phyloP scores from a whole-genome alignment of 2,329 filamentous ascomycete genomes.

The Phyllosticta citribraziliensis region DNA sequence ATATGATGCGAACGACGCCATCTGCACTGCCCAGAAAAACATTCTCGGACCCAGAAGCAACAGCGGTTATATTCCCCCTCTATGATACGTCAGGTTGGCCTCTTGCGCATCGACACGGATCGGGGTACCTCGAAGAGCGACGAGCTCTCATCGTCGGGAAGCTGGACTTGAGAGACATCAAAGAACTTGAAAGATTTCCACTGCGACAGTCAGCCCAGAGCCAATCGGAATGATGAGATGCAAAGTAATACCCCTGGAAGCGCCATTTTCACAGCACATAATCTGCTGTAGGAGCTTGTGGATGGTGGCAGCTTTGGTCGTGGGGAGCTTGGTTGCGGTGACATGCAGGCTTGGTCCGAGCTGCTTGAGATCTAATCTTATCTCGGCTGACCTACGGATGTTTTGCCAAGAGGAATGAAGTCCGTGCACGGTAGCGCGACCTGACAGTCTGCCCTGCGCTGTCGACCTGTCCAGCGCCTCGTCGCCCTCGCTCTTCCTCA shows the following conservation, averaged over 20 bases:
- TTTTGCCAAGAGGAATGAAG: not conserved
- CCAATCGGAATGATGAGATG: not conserved
- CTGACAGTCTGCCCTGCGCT: not conserved
- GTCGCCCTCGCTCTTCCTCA: not conserved
- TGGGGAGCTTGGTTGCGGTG: not conserved
- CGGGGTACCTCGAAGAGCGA: slow-evolving; percentile 65
- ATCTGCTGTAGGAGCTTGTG: not conserved
- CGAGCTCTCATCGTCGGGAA: slow-evolving; percentile 68
- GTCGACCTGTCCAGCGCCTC: not conserved
- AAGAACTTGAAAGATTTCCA: slow-evolving; percentile 99
- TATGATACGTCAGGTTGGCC: slow-evolving; percentile 22
- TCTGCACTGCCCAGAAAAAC: slow-evolving; percentile 81
- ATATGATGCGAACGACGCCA: slow-evolving; percentile 80
- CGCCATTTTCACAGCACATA: slow-evolving; percentile 24
- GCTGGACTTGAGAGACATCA: slow-evolving; percentile 76
- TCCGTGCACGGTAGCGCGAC: not conserved
- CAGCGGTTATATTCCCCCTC: slow-evolving; percentile 62
- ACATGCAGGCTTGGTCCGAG: not conserved
- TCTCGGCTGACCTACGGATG: not conserved
- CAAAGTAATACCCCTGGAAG: slow-evolving; percentile 28
- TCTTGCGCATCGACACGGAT: slow-evolving; percentile 1
- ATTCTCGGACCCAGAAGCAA: slow-evolving; percentile 79
- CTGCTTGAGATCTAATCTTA: slow-evolving; percentile 4
- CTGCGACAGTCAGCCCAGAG: slow-evolving; percentile 37
- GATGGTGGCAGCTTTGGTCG: not conserved